A percentile compares a stretch with the other conserved stretches of the same genome.
phyloP scores from a whole-genome alignment of 2,329 filamentous ascomycete genomes.

The Pseudogymnoascus destructans region DNA sequence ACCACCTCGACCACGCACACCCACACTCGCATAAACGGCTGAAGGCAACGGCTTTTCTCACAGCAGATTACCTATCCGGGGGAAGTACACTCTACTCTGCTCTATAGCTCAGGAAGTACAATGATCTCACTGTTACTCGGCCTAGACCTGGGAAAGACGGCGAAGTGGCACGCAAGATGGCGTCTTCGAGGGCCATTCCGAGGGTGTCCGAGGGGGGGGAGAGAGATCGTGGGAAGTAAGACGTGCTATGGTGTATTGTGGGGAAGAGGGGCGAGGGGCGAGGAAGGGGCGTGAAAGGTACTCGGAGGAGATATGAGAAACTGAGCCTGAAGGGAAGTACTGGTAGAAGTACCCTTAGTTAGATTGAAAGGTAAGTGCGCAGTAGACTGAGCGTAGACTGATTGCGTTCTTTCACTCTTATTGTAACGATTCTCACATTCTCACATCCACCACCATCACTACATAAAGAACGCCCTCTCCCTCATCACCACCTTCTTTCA shows the following conservation, averaged over 20 bases:
- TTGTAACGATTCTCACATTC: not conserved
- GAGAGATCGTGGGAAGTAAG: not conserved
- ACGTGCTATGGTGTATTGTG: conserved; percentile 3
- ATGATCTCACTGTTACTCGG: not conserved
- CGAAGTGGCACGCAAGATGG: not conserved
- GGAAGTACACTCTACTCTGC: not conserved
- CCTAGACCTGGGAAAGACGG: not conserved
- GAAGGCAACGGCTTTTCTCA: not conserved
- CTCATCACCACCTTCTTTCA: not conserved
- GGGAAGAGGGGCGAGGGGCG: not conserved
- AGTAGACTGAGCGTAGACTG: no score
- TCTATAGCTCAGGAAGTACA: not conserved
- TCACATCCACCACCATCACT: conserved; percentile 1
- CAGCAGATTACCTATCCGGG: not conserved
- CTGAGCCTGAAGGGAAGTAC: not conserved
- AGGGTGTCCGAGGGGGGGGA: not conserved
- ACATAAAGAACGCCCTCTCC: not conserved
- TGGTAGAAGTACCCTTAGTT: not conserved
- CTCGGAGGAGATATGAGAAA: not conserved
- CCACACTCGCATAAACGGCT: not conserved
- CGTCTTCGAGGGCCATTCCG: conserved; percentile 1
- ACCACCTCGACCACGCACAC: not conserved
- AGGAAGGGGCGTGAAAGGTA: not conserved
- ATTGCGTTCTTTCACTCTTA: not conserved
- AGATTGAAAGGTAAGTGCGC: not conserved